phyloP scores from a whole-genome alignment of 2,329 filamentous ascomycete species.

The Thelonectria discophora region DNA sequence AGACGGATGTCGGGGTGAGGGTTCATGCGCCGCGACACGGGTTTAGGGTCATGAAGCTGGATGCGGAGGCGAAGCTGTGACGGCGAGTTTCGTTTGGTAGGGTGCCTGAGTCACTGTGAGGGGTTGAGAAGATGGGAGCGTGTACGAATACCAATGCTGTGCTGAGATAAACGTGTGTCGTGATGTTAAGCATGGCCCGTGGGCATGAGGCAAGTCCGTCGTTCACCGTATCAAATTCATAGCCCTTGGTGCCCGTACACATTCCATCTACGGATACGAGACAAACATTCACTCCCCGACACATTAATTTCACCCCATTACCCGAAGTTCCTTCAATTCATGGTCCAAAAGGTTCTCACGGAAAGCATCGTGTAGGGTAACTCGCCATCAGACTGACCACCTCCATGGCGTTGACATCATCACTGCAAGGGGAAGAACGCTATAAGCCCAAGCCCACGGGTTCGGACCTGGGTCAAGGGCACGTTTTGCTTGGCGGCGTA shows the following conservation, averaged over 20 bases:
- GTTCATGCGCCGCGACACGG: conserved; percentile 70
- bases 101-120: no score
- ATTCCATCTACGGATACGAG: no score
- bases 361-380: not conserved
- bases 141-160: no score
- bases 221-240: no score
- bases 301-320: no score
- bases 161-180: no score
- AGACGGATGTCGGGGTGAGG: conserved; percentile 58
- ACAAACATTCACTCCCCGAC: not conserved
- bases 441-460: conserved; percentile 6
- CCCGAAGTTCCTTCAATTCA: no score
- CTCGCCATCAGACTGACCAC: not conserved
- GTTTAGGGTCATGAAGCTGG: conserved; percentile 57
- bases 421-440: conserved; percentile 2
- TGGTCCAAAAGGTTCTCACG: not conserved
- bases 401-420: conserved; percentile 16
- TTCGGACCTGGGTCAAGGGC: conserved; percentile 6
- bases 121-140: no score
- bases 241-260: no score
- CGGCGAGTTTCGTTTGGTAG: not conserved
- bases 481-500: not conserved
- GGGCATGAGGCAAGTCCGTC: no score
- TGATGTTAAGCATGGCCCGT: no score
- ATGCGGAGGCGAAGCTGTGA: conserved; percentile 21